Evolutionary conservation across 768 basidiomycete species (phyloP), one percentile per base, ranked within the genome.

Genomic region (Crucibulum laeve): DNA sequence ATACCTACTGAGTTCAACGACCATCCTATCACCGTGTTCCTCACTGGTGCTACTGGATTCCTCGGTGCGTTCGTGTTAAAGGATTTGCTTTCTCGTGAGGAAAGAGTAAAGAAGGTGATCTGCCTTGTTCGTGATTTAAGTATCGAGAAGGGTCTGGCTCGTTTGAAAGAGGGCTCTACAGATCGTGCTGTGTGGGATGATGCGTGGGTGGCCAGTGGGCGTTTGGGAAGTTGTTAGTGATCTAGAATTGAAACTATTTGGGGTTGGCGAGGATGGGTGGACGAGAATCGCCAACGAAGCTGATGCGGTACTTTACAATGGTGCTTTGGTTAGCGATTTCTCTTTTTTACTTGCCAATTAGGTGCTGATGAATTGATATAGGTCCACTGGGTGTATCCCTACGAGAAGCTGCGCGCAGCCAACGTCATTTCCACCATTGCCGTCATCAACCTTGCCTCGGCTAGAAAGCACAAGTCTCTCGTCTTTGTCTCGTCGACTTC

Each of bases 321-420:
- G 96, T 25, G 96, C 96, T n/a, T 64, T 97, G 62, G 95, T 40
- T 11, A 17, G 43, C 21, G 8, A 4, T 17, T 3, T n/a, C n/a
- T n/a, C n/a, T n/a, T 24, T 22, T n/a, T 10, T 3, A 8, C 17
- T 28, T 26, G 10, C 18, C 8, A 40, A 19, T 15, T 28, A 15
- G 4, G 8, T 4, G 17, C 11, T 15, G 13, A 6, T 13, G 8
- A 25, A 25, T 35, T 10, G 28, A 25, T 23, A 24, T 56, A 92
- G 91, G 91, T 98, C 11, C 96, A 99, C 58, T 99, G 96, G 96
- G 91, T 99, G 2, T 99, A 96, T 62, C 92, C 93, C 0, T 99
- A 99, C 65, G 86, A 94, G 59, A 91, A 84, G 60, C 74, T 99
- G 8, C 87, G 94, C 5, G 74, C 84, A 0, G 79, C 94, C 11